These are phyloP conservation scores for Boeremia exigua DNA, from an alignment of 2,329 filamentous ascomycete genomes.

Conservation along the genomic window DNA sequence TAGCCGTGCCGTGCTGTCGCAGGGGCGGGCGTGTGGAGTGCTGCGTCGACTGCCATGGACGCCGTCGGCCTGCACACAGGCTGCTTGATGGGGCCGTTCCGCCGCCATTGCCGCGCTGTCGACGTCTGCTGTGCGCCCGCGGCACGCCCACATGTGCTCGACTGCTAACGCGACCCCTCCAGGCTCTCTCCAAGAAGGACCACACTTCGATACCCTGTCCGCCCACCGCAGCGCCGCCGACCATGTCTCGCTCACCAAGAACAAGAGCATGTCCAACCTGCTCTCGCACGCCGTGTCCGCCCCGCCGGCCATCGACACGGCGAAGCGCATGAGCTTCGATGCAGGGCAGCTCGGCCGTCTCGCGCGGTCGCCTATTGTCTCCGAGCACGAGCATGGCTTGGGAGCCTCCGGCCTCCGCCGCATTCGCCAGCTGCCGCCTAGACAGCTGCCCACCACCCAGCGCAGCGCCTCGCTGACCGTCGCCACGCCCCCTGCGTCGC, in stretches of 20 bases:
- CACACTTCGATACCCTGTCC: constrained; percentile 30
- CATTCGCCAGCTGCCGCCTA: constrained; percentile 82
- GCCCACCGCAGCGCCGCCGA: constrained; percentile 30
- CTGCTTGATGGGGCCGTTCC: not conserved
- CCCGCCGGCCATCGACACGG: constrained; percentile 59
- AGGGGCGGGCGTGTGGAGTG: not conserved
- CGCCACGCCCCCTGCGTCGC: constrained; percentile 62
- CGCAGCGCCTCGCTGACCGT: constrained; percentile 75
- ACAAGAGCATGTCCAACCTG: constrained; percentile 58
- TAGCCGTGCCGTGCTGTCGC: constrained; percentile 1
- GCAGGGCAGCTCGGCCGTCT: constrained; percentile 71
- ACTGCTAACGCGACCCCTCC: constrained; percentile 37
- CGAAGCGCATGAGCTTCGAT: constrained; percentile 77
- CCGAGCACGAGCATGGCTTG: constrained; percentile 86
- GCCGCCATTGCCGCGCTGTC: no score
- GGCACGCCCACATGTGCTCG: constrained; percentile 24
- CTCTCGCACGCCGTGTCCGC: constrained; percentile 43
- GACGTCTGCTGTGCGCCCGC: not conserved
- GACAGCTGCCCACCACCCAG: constrained; percentile 60
- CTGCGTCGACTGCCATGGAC: not conserved
- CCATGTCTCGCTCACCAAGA: constrained; percentile 53
- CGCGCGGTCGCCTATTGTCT: constrained; percentile 80
- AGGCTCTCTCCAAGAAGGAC: constrained; percentile 46
- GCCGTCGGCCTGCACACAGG: not conserved
- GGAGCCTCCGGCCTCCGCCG: constrained; percentile 86